Conservation (phyloP, 805 yeast species). For the Ogataea trehalophila region DNA sequence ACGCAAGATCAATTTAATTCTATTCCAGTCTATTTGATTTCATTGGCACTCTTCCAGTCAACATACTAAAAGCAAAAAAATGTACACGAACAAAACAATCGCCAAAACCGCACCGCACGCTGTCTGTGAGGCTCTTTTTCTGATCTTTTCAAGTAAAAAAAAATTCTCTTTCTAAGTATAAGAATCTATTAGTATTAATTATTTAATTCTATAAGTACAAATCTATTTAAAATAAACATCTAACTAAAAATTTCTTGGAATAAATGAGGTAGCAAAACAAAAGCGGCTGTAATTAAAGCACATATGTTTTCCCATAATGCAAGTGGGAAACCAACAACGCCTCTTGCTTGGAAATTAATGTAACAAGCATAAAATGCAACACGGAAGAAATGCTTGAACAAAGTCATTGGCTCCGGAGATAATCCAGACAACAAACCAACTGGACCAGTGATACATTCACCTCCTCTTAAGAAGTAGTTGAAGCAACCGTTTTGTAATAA, state of each 20-base stretch:
- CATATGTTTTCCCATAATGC: constrained; percentile 68
- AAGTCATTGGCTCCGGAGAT: constrained; percentile 64
- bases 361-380: constrained; percentile 85
- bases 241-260: constrained; percentile 24
- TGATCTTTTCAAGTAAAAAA: too few species aligned
- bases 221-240: not conserved
- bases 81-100: too few species aligned
- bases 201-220: too few species aligned
- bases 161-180: too few species aligned
- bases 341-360: constrained; percentile 61
- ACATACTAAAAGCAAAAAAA: too few species aligned
- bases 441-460: constrained; percentile 72
- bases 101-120: too few species aligned
- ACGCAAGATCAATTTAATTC: too few species aligned
- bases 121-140: too few species aligned
- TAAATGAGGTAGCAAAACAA: constrained; percentile 77
- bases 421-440: constrained; percentile 80
- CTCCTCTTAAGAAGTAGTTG: constrained; percentile 79
- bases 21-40: too few species aligned
- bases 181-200: too few species aligned
- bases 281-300: constrained; percentile 66
- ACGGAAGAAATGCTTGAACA: constrained; percentile 81
- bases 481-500: constrained; percentile 87
- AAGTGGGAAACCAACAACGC: constrained; percentile 60
- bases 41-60: too few species aligned